A percentile compares a stretch with the other conserved stretches of the same genome.
These are phyloP conservation scores for Cercospora sp. DNA, from an alignment of 2,329 filamentous ascomycete genomes.

Conservation along the genomic window DNA sequence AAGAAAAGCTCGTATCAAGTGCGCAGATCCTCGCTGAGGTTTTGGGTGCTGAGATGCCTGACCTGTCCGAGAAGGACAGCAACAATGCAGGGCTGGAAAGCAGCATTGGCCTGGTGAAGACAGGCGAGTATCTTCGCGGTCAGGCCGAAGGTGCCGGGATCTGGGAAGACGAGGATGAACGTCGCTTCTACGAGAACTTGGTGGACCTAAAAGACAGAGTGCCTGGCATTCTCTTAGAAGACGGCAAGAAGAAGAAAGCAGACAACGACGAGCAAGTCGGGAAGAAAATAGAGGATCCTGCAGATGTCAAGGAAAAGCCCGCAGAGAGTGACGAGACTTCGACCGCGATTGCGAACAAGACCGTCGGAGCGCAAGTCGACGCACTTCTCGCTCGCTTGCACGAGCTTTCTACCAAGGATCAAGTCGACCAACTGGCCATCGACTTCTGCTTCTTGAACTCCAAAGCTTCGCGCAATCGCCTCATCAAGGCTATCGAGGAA, in stretches of 20 bases:
- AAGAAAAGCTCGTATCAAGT: conserved; percentile 87
- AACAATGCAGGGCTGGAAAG: conserved; percentile 64
- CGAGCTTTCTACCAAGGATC: conserved; percentile 86
- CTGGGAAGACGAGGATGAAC: conserved; percentile 98
- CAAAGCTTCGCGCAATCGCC: conserved; percentile 90
- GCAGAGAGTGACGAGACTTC: conserved; percentile 76
- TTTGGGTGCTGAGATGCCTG: conserved; percentile 88
- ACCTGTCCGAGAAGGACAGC: conserved; percentile 78
- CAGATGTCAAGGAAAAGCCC: conserved; percentile 55
- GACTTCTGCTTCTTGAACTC: conserved; percentile 99
- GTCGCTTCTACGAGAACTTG: conserved; percentile 96
- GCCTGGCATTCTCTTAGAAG: conserved; percentile 87
- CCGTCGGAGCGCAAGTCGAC: conserved; percentile 94
- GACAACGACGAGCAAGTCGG: conserved; percentile 80
- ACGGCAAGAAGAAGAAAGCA: conserved; percentile 87
- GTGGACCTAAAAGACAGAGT: conserved; percentile 95
- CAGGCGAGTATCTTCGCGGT: conserved; percentile 86
- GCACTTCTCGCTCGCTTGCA: conserved; percentile 83
- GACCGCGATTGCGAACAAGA: conserved; percentile 95
- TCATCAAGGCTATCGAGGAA: conserved; percentile 90
- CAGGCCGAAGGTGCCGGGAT: conserved; percentile 90
- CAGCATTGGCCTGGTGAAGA: conserved; percentile 89
- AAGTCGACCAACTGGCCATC: conserved; percentile 86
- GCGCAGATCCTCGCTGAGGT: conserved; percentile 88
- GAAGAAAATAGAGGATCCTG: conserved; percentile 63